Evolutionary conservation across 148 eudicot genomes (phyloP).

Genomic region (Cornus kousa): DNA sequence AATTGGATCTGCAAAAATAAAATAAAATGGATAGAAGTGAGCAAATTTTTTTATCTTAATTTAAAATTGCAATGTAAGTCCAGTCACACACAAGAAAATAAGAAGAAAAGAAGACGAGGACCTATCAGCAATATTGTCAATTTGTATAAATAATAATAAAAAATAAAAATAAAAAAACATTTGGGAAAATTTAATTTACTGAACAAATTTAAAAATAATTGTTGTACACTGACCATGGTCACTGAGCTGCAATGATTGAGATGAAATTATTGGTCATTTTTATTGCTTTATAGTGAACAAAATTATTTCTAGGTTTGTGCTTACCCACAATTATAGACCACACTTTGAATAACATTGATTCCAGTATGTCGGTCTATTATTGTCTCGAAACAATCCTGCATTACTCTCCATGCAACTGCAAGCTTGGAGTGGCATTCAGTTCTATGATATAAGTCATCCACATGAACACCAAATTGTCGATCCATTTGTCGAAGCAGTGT

Average conservation of each 20-base stretch:
- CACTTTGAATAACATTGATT: slow-evolving; percentile 35
- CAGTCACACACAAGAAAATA: not conserved
- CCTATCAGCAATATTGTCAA: not conserved
- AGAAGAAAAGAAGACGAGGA: not conserved
- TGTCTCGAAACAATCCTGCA: slow-evolving; percentile 43
- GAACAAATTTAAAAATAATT: too few species aligned
- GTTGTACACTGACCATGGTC: too few species aligned
- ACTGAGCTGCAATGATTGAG: too few species aligned
- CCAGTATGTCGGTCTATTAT: slow-evolving; percentile 41
- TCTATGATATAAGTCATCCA: slow-evolving; percentile 13
- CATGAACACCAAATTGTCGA: not conserved
- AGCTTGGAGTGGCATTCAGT: slow-evolving; percentile 42
- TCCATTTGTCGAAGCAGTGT: slow-evolving; percentile 42
- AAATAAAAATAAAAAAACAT: too few species aligned
- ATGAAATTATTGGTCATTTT: too few species aligned
- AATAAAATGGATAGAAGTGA: not conserved
- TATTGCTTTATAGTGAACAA: too few species aligned
- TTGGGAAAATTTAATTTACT: not conserved
- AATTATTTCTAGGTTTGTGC: not conserved
- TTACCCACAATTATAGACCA: slow-evolving; percentile 50
- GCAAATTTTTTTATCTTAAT: not conserved
- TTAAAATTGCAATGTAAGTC: too few species aligned
- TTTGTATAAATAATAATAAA: too few species aligned
- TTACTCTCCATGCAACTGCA: slow-evolving; percentile 35
- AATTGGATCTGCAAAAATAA: slow-evolving; percentile 41